Percentiles rank a stretch among this genome's conserved stretches.
Conservation (phyloP, 495 filamentous ascomycete genomes). For the Aspergillus cavernicola region DNA sequence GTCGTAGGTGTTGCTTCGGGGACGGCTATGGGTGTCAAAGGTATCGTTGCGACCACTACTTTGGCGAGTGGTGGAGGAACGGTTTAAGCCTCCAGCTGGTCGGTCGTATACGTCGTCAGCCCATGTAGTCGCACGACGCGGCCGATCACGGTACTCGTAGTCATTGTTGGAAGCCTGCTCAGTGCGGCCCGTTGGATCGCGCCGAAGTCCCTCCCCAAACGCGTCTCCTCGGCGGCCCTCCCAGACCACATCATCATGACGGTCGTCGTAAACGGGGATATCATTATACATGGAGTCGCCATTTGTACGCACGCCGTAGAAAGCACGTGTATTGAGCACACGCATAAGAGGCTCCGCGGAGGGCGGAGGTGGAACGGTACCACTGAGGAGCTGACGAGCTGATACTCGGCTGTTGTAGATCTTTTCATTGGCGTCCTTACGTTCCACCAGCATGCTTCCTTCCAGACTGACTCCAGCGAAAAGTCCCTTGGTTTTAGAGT, state of each 20-base stretch:
- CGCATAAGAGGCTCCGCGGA: conserved; percentile 78
- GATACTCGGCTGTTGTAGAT: conserved; percentile 80
- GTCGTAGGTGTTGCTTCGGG: conserved; percentile 45
- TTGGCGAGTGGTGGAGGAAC: conserved; percentile 46
- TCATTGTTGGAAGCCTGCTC: conserved; percentile 34
- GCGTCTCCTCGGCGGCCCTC: conserved; percentile 72
- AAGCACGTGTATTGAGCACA: conserved; percentile 78
- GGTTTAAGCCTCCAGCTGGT: conserved; percentile 43
- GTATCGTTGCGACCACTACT: conserved; percentile 31
- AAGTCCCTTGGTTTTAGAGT: conserved; percentile 94
- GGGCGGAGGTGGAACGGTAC: conserved; percentile 72
- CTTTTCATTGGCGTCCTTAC: conserved; percentile 94
- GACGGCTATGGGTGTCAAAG: conserved; percentile 48
- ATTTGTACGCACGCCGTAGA: conserved; percentile 56
- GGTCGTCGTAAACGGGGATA: conserved; percentile 84
- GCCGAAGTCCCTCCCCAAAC: conserved; percentile 67
- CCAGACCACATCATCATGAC: conserved; percentile 91
- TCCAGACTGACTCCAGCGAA: conserved; percentile 96
- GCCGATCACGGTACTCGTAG: conserved; percentile 61
- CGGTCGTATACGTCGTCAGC: conserved; percentile 85
- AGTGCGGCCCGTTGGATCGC: conserved; percentile 52
- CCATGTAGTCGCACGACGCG: conserved; percentile 77
- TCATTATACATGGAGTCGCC: conserved; percentile 88
- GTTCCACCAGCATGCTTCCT: conserved; percentile 84
- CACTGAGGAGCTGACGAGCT: conserved; percentile 77